Evolutionary conservation across 83 land plant genomes (phyloP).

Genomic region (Thuja plicata): DNA sequence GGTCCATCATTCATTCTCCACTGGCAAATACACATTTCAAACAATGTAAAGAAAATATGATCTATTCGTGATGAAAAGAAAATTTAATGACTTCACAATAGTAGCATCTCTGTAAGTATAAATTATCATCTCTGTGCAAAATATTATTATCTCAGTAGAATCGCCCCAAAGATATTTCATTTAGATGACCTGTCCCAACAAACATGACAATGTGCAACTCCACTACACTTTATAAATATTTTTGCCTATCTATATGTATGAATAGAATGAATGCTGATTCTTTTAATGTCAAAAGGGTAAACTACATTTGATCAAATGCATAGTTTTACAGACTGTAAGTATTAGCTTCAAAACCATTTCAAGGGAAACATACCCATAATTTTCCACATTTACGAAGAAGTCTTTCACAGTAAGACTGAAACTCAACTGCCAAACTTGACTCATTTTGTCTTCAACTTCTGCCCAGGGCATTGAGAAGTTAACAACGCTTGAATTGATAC

Average conservation of each 20-base stretch:
- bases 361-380: not conserved
- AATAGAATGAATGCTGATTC: not conserved
- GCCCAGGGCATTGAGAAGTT: not conserved
- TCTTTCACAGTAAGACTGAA: not conserved
- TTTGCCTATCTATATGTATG: not conserved
- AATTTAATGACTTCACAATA: not conserved
- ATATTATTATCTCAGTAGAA: not conserved
- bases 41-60: not conserved
- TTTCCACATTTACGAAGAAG: not conserved
- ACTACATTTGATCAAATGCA: not conserved
- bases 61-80: not conserved
- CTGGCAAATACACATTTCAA: not conserved
- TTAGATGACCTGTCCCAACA: not conserved
- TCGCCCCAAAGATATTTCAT: not conserved
- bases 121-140: not conserved
- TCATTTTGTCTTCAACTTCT: not conserved
- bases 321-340: not conserved
- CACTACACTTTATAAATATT: not conserved
- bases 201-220: not conserved
- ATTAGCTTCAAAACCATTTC: not conserved
- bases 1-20: not conserved
- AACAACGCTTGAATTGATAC: not conserved
- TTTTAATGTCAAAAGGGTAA: not conserved
- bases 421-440: not conserved
- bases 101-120: not conserved